Conservation (phyloP, 345 rosid genomes). For the Tarenaya hassleriana region DNA sequence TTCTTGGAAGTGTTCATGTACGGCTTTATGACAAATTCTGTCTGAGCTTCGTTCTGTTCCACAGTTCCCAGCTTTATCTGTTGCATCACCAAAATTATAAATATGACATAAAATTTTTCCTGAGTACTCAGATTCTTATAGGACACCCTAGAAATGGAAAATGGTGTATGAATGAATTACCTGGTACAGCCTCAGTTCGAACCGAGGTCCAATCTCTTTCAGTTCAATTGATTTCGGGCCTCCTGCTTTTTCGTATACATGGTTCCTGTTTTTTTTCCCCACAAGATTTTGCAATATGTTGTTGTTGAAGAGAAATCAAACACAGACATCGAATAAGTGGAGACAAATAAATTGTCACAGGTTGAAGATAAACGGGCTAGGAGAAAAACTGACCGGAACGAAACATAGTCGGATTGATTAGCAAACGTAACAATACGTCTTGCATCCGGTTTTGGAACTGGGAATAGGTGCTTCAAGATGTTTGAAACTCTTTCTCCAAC, state of each 20-base stretch:
- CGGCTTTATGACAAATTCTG: slow-evolving; percentile 71
- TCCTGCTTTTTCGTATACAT: slow-evolving; percentile 60
- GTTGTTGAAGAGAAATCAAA: neutral
- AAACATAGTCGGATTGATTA: slow-evolving; percentile 70
- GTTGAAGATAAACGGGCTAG: neutral
- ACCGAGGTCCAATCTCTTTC: slow-evolving; percentile 84
- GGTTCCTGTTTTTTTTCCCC: slow-evolving; percentile 48
- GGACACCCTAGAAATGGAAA: neutral
- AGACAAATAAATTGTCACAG: no score
- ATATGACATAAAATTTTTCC: no score
- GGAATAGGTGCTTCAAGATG: slow-evolving; percentile 84
- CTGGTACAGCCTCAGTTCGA: slow-evolving; percentile 82
- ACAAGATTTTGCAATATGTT: slow-evolving; percentile 12
- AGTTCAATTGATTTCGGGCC: slow-evolving; percentile 81
- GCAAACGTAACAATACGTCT: slow-evolving; percentile 80
- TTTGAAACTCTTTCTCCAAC: slow-evolving; percentile 71
- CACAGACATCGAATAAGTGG: neutral
- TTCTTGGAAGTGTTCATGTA: slow-evolving; percentile 85
- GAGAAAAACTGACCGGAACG: slow-evolving; percentile 67
- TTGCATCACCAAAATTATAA: neutral
- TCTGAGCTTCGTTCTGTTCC: slow-evolving; percentile 81
- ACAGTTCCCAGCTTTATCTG: slow-evolving; percentile 78
- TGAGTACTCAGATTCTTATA: neutral
- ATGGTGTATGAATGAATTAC: slow-evolving; percentile 32
- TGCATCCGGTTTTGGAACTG: slow-evolving; percentile 73